A percentile compares a stretch with the other conserved stretches of the same genome.
These are phyloP conservation scores for Lasiosphaeria hispida DNA, from an alignment of 495 filamentous ascomycete genomes.

Conservation along the genomic window DNA sequence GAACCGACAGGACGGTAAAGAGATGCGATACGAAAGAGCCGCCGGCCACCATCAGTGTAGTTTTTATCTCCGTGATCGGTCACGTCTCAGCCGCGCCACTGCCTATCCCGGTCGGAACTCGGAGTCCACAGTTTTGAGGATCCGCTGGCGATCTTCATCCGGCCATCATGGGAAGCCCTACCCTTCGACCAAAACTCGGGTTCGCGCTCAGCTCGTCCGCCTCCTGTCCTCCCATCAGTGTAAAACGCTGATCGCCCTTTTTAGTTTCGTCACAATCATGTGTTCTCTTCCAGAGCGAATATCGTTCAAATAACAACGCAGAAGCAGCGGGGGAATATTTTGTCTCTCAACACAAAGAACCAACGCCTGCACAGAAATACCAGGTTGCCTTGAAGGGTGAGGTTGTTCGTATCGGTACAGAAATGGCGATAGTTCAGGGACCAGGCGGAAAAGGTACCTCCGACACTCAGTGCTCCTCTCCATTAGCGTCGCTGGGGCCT, in stretches of 20 bases:
- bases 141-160: too few species aligned
- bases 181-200: neutral
- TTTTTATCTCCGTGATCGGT: neutral
- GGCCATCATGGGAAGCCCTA: too few species aligned
- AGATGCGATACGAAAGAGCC: slow-evolving; percentile 6
- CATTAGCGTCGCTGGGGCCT: slow-evolving; percentile 47
- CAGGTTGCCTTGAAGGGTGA: slow-evolving; percentile 19
- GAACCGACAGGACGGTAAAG: slow-evolving; percentile 16
- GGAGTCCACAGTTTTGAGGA: neutral
- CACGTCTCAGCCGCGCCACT: neutral
- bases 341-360: slow-evolving; percentile 36
- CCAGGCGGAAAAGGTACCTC: neutral
- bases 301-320: slow-evolving; percentile 31
- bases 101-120: slow-evolving; percentile 1
- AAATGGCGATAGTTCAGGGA: slow-evolving; percentile 13
- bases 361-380: slow-evolving; percentile 38
- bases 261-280: slow-evolving; percentile 27
- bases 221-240: neutral
- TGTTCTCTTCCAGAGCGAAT: slow-evolving; percentile 24
- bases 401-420: slow-evolving; percentile 24
- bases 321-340: slow-evolving; percentile 38
- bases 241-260: slow-evolving; percentile 14
- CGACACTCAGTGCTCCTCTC: slow-evolving; percentile 39
- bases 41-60: neutral
- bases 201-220: neutral